Percentiles rank a stretch among this genome's conserved stretches.
These are phyloP conservation scores for Arthrobotrys sphaeroides DNA, from an alignment of 2,329 filamentous ascomycete genomes.

Conservation along the genomic window DNA sequence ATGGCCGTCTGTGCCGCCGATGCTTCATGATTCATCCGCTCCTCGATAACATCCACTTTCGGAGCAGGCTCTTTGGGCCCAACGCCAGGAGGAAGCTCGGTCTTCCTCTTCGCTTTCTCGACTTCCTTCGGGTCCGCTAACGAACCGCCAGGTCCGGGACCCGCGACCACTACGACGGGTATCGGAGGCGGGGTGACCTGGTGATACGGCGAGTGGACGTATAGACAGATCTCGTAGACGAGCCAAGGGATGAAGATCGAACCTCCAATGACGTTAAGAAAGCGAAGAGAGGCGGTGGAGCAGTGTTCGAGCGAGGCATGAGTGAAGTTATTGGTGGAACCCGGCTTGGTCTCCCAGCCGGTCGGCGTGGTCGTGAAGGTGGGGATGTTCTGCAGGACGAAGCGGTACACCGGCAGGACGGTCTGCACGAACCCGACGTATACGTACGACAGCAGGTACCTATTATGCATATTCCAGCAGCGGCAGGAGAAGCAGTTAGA, in stretches of 20 bases:
- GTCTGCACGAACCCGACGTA: conserved; percentile 59
- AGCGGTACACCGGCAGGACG: conserved; percentile 48
- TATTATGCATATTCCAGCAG: conserved; percentile 46
- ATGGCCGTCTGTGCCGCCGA: conserved; percentile 71
- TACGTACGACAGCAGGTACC: conserved; percentile 63
- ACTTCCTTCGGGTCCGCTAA: conserved; percentile 48
- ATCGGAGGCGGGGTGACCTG: conserved; percentile 50
- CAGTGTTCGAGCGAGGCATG: conserved; percentile 54
- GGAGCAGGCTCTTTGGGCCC: conserved; percentile 26
- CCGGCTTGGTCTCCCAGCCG: conserved; percentile 42
- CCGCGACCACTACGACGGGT: conserved; percentile 43
- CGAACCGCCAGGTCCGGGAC: conserved; percentile 43
- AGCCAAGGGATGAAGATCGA: conserved; percentile 55
- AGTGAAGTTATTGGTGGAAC: conserved; percentile 24
- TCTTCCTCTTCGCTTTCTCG: conserved; percentile 43
- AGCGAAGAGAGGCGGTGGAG: conserved; percentile 55
- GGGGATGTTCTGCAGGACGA: conserved; percentile 22
- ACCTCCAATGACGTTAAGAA: conserved; percentile 56
- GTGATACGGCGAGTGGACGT: conserved; percentile 54
- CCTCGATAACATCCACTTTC: conserved; percentile 43
- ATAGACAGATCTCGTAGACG: conserved; percentile 55
- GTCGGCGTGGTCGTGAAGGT: conserved; percentile 7
- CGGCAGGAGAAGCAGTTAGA: not conserved
- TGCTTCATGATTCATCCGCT: conserved; percentile 44
- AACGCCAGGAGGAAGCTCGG: conserved; percentile 41